A percentile compares a stretch with the other conserved stretches of the same genome.
Conservation (phyloP, 2,329 filamentous ascomycete species). For the Epichloe festucae region DNA sequence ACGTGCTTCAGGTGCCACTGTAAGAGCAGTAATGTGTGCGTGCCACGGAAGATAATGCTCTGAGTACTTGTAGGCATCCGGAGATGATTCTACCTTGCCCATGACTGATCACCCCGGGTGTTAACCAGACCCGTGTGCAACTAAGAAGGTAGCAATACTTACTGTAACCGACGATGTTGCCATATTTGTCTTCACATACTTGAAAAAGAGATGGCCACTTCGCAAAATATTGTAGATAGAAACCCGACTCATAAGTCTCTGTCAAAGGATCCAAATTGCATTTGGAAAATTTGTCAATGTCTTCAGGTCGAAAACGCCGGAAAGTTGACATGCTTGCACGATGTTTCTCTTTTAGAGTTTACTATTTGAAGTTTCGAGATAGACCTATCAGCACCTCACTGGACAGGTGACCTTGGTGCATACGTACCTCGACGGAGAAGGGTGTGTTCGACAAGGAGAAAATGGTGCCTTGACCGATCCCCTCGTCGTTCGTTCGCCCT, state of each 20-base stretch:
- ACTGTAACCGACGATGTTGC: conserved; percentile 95
- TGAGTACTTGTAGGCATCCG: conserved; percentile 59
- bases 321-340: conserved; percentile 58
- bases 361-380: neutral
- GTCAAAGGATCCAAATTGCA: conserved; percentile 94
- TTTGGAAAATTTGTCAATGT: conserved; percentile 80
- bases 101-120: conserved; percentile 54
- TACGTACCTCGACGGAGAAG: neutral
- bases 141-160: conserved; percentile 19
- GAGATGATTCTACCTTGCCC: conserved; percentile 88
- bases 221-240: conserved; percentile 92
- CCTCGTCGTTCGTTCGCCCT: neutral
- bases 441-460: neutral
- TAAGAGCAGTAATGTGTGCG: conserved; percentile 92
- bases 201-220: conserved; percentile 94
- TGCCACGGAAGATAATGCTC: conserved; percentile 98
- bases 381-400: neutral
- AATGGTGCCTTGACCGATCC: neutral
- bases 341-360: neutral
- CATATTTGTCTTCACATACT: conserved; percentile 72
- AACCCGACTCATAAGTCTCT: conserved; percentile 93
- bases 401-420: neutral
- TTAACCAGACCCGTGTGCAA: conserved; percentile 12
- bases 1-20: conserved; percentile 75
- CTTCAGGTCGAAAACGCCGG: conserved; percentile 69